phyloP scores from a whole-genome alignment of 495 filamentous ascomycete genomes.

The Aspergillus baeticus region DNA sequence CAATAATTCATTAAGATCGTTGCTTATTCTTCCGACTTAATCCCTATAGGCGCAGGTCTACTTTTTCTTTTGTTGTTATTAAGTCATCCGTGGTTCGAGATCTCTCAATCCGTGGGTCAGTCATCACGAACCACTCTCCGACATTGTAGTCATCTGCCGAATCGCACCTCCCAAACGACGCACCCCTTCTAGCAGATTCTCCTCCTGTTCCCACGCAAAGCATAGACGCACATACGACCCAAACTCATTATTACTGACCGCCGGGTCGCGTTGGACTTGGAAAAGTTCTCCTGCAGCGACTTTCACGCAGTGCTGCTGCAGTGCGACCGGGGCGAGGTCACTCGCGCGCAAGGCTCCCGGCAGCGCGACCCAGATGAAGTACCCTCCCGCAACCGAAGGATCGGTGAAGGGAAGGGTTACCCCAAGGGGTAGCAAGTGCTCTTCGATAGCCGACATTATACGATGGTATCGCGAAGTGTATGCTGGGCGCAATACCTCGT shows the following conservation, averaged over 20 bases:
- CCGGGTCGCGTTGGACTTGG: slow-evolving; percentile 59
- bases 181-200: slow-evolving; percentile 67
- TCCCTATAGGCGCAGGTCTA: neutral
- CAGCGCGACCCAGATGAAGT: slow-evolving; percentile 77
- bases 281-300: slow-evolving; percentile 66
- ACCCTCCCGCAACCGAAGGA: slow-evolving; percentile 57
- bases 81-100: neutral
- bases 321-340: slow-evolving; percentile 46
- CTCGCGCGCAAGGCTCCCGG: slow-evolving; percentile 49
- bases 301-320: slow-evolving; percentile 53
- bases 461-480: slow-evolving; percentile 56
- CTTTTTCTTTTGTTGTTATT: neutral
- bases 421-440: slow-evolving; percentile 59
- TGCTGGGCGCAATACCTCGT: slow-evolving; percentile 46
- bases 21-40: neutral
- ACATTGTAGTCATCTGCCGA: neutral
- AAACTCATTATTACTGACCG: slow-evolving; percentile 43
- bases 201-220: slow-evolving; percentile 73
- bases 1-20: neutral
- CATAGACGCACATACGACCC: slow-evolving; percentile 59
- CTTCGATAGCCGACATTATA: slow-evolving; percentile 53
- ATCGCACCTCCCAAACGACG: slow-evolving; percentile 16
- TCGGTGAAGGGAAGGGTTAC: slow-evolving; percentile 43
- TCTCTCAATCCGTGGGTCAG: neutral
- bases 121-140: neutral